Conservation (phyloP, 805 yeast genomes). For the Wickerhamiella azymoides region DNA sequence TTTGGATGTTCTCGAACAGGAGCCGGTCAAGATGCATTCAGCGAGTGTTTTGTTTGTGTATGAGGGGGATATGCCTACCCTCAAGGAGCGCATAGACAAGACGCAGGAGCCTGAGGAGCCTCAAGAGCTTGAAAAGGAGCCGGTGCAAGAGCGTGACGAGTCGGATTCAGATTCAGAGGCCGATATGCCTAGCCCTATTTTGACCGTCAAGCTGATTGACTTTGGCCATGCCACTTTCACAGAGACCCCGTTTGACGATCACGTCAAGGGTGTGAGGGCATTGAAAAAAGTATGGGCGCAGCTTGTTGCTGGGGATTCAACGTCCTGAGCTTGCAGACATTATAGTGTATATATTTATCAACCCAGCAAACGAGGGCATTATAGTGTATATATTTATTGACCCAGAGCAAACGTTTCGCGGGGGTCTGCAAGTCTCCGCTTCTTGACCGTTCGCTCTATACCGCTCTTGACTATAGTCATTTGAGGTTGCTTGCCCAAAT, state of each 20-base stretch:
- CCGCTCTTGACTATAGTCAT: too few species aligned
- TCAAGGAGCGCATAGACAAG: constrained; percentile 30
- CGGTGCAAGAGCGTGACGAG: constrained; percentile 17
- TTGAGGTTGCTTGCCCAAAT: too few species aligned
- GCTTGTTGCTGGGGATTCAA: neutral
- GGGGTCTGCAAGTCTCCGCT: too few species aligned
- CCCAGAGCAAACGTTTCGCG: too few species aligned
- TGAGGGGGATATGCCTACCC: constrained; percentile 49
- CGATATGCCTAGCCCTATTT: constrained; percentile 25
- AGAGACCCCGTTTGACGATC: constrained; percentile 56
- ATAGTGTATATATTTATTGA: too few species aligned
- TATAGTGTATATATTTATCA: too few species aligned
- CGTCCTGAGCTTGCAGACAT: neutral
- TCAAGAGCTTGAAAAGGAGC: neutral
- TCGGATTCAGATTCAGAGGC: constrained; percentile 19
- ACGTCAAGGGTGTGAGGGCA: constrained; percentile 55
- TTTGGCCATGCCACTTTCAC: constrained; percentile 72
- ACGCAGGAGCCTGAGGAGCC: too few species aligned
- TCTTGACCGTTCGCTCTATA: too few species aligned
- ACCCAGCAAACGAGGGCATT: neutral
- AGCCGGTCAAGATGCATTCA: constrained; percentile 19
- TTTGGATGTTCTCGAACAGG: constrained; percentile 46
- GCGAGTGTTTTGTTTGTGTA: constrained; percentile 43
- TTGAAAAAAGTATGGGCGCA: constrained; percentile 26
- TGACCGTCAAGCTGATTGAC: constrained; percentile 61